phyloP scores from a whole-genome alignment of 345 rosid genomes.

The Gynandropsis gynandra region DNA sequence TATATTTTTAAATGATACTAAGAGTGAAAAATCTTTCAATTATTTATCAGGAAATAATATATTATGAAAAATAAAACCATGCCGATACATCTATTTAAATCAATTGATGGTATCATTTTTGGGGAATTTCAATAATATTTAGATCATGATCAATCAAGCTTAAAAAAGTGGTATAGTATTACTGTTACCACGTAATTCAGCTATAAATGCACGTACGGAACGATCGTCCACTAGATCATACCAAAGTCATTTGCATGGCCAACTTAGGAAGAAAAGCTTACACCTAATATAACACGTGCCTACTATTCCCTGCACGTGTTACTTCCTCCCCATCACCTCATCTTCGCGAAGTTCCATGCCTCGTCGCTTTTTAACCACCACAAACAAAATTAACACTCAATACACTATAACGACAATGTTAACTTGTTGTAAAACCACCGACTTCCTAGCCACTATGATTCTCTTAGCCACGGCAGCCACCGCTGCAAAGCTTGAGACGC shows the following conservation, averaged over 20 bases:
- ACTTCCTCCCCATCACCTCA: constrained; percentile 24
- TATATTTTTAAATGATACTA: no score
- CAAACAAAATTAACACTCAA: constrained; percentile 3
- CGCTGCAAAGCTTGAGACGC: constrained; percentile 21
- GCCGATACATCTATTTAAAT: no score
- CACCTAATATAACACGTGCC: constrained; percentile 34
- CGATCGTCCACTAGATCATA: neutral
- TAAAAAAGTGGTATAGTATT: no score
- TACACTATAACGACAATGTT: constrained; percentile 27
- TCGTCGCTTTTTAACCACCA: constrained; percentile 15
- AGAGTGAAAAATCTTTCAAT: no score
- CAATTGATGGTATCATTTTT: no score
- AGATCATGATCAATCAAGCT: no score
- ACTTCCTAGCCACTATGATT: constrained; percentile 23
- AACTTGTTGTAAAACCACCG: constrained; percentile 18
- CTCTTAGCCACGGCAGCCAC: constrained; percentile 24
- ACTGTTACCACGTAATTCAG: no score
- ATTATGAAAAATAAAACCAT: no score
- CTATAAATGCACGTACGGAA: no score
- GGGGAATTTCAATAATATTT: no score
- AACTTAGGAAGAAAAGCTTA: constrained; percentile 23
- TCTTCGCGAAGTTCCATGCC: constrained; percentile 16
- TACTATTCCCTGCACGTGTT: constrained; percentile 23
- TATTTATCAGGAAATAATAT: no score
- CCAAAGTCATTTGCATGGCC: constrained; percentile 19